Conservation (phyloP, 805 yeast species). For the Saccharomyces mikatae region DNA sequence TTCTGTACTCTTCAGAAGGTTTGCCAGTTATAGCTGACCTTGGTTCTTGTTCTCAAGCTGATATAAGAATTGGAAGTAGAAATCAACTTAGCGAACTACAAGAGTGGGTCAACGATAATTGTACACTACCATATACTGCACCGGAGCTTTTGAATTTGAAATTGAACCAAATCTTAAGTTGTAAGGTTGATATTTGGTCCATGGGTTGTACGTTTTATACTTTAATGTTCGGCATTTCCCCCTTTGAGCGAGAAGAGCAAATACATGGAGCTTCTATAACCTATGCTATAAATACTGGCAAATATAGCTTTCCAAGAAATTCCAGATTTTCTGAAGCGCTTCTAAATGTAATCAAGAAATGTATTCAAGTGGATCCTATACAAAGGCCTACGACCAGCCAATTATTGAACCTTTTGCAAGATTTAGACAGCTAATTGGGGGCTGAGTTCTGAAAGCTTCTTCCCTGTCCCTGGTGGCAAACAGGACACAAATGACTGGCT, state of each 20-base stretch:
- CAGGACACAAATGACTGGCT: neutral
- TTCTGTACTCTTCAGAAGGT: conserved; percentile 69
- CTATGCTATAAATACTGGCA: conserved; percentile 66
- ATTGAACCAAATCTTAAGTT: conserved; percentile 50
- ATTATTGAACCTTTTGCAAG: conserved; percentile 40
- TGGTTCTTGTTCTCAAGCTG: conserved; percentile 69
- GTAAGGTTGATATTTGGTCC: conserved; percentile 80
- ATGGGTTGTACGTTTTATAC: conserved; percentile 79
- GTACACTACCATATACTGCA: conserved; percentile 80
- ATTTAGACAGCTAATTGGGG: conserved; percentile 1
- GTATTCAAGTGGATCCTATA: conserved; percentile 55
- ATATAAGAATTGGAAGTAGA: conserved; percentile 45
- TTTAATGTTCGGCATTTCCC: conserved; percentile 69
- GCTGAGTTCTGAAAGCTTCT: neutral
- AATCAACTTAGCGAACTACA: conserved; percentile 69
- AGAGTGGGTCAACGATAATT: conserved; percentile 66
- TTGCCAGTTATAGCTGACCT: conserved; percentile 75
- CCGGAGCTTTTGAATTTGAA: conserved; percentile 82
- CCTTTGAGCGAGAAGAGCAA: conserved; percentile 77
- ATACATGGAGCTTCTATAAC: conserved; percentile 75
- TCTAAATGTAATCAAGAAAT: conserved; percentile 46
- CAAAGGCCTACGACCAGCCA: conserved; percentile 58
- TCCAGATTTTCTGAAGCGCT: conserved; percentile 45
- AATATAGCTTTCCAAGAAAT: conserved; percentile 35
- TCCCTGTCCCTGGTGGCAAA: neutral